Conservation (phyloP, 441 rosid genomes). For the Syzygium syzygioides region DNA sequence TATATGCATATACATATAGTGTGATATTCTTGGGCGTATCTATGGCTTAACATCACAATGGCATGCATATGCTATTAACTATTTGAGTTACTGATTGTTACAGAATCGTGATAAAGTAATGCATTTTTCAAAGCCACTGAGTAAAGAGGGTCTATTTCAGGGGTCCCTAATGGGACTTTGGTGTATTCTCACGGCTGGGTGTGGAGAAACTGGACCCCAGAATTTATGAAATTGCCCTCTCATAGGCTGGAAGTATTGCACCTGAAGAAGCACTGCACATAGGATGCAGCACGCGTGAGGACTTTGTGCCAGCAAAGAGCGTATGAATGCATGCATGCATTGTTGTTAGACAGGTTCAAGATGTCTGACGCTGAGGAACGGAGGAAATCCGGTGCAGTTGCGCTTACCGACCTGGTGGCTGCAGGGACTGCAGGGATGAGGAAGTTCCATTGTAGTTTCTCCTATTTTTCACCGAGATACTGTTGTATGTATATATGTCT, state of each 20-base stretch:
- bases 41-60: neutral
- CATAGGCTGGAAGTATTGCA: conserved; percentile 69
- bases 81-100: neutral
- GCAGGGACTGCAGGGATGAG: conserved; percentile 30
- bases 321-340: conserved; percentile 95
- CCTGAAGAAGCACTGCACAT: conserved; percentile 72
- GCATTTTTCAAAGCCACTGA: neutral
- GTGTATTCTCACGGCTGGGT: conserved; percentile 96
- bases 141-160: conserved; percentile 20
- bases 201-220: conserved; percentile 88
- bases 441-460: neutral
- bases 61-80: neutral
- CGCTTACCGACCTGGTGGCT: conserved; percentile 68
- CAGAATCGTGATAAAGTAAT: neutral
- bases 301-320: conserved; percentile 73
- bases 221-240: conserved; percentile 65
- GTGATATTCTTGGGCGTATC: neutral
- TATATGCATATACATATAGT: neutral
- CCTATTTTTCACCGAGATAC: neutral
- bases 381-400: conserved; percentile 70
- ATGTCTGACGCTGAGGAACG: conserved; percentile 71
- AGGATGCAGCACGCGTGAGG: conserved; percentile 94
- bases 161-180: conserved; percentile 90
- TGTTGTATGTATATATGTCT: too few relatives aligned
- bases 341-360: conserved; percentile 79